phyloP scores from a whole-genome alignment of 2,329 filamentous ascomycete species.

The Pochonia chlamydosporia region DNA sequence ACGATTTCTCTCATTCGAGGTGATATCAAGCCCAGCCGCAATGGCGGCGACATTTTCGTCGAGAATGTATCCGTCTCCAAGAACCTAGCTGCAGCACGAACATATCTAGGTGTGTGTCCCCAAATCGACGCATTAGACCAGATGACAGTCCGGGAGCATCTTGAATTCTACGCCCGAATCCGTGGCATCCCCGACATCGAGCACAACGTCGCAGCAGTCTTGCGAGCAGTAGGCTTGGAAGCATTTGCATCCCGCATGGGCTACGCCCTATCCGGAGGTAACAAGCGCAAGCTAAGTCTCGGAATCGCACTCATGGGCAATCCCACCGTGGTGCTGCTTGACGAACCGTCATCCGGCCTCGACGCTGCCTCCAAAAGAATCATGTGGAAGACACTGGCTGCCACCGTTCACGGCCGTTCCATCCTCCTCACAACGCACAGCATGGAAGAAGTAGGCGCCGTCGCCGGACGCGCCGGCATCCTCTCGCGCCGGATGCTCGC shows the following conservation, averaged over 20 bases:
- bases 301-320: conserved; percentile 93
- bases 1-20: conserved; percentile 86
- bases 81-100: conserved; percentile 65
- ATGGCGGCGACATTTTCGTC: conserved; percentile 74
- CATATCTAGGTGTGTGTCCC: conserved; percentile 81
- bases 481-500: conserved; percentile 83
- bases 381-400: conserved; percentile 83
- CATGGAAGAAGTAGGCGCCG: conserved; percentile 91
- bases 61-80: conserved; percentile 71
- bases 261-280: conserved; percentile 76
- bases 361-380: conserved; percentile 86
- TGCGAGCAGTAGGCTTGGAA: conserved; percentile 73
- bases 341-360: conserved; percentile 84
- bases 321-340: conserved; percentile 77
- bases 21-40: conserved; percentile 67
- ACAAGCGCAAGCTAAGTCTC: conserved; percentile 86
- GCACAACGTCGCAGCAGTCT: conserved; percentile 71
- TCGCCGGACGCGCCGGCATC: conserved; percentile 79
- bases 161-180: conserved; percentile 81
- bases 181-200: conserved; percentile 71
- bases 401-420: conserved; percentile 69
- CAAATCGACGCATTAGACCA: conserved; percentile 84
- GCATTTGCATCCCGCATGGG: conserved; percentile 71
- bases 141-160: conserved; percentile 84
- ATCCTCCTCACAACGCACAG: conserved; percentile 86